Base-by-base conservation (phyloP, 139 green algal species). In the Gonium pectorale region DNA sequence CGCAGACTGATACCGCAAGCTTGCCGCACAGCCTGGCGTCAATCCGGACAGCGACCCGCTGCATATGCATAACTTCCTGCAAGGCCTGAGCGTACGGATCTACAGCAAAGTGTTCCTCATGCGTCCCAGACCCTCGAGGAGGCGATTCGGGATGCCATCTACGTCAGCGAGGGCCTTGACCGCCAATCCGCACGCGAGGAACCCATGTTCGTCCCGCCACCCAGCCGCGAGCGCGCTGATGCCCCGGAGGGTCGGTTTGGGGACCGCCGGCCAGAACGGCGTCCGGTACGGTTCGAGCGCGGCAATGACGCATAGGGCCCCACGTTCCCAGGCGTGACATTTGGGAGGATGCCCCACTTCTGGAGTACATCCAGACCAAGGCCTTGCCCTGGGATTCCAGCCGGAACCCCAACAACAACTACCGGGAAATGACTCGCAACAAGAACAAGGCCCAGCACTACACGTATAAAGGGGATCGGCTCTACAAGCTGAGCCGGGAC, bases 1-100 rank as follows among this genome's bases (percentile, higher is more conserved):
- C 19, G 44, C 69, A 6, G 69, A 63, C 31, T n/a, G 46, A 3
- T 79, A 41, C 69, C 29, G 69, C 1, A 31, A 64, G 15, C 46
- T 79, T 3, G n/a, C 31, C 15, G n/a, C 69, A 31, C 69, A 38
- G 5, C 31, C 64, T 4, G 46, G 17, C 15, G 33, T 79, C 11
- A 33, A 79, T 13, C 5, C 19, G 3, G 5, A 46, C 3, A 3
- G n/a, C 27, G 68, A 79, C 69, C 46, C 44, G 4, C 44, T 79
- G 9, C 46, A 79, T 19, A 19, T 79, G 69, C 35, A 79, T 13
- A 56, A 64, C 69, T 79, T 79, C 19, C 13, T 79, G 6, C 69
- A 56, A 56, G 69, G 69, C 11, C 31, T 79, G 19, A 8, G 15
- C 31, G 26, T 54, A 24, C 67, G 67, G 3, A 70, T 70, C 19